Evolutionary conservation across 1,284 basidiomycete genomes (phyloP).

Genomic region (Spongiforma sp.): DNA sequence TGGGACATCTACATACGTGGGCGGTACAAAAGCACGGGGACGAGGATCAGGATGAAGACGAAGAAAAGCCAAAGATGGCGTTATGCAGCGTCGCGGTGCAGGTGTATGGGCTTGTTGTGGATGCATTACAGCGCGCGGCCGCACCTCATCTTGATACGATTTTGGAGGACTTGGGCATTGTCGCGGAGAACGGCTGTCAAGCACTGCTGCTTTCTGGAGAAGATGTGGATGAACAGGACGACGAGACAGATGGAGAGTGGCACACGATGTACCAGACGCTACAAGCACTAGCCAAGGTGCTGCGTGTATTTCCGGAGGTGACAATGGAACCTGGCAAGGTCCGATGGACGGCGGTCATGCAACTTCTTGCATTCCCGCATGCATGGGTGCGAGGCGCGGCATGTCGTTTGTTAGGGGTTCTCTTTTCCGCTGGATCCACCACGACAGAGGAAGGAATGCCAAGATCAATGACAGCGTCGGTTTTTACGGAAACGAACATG

Average conservation of each 20-base stretch:
- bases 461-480: constrained; percentile 14
- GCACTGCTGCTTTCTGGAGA: constrained; percentile 27
- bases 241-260: constrained; percentile 61
- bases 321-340: constrained; percentile 41
- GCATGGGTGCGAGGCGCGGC: constrained; percentile 92
- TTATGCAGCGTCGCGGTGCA: constrained; percentile 80
- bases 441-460: constrained; percentile 20
- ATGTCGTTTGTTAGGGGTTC: constrained; percentile 75
- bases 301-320: constrained; percentile 61
- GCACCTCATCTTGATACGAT: constrained; percentile 56
- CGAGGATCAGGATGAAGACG: no score
- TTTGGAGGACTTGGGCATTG: constrained; percentile 61
- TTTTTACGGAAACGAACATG: constrained; percentile 60
- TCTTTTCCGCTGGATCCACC: constrained; percentile 56
- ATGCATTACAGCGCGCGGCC: constrained; percentile 60
- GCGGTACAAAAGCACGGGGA: constrained; percentile 63
- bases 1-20: constrained; percentile 86
- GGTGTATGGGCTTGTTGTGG: constrained; percentile 78
- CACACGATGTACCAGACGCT: constrained; percentile 86
- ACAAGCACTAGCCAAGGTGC: constrained; percentile 66
- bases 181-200: constrained; percentile 56
- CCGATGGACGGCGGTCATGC: constrained; percentile 68
- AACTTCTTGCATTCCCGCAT: constrained; percentile 88
- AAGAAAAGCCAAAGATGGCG: no score
- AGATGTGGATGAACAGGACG: constrained; percentile 35